phyloP scores from a whole-genome alignment of 164 flowering plant species.

The Vitis amurensis region DNA sequence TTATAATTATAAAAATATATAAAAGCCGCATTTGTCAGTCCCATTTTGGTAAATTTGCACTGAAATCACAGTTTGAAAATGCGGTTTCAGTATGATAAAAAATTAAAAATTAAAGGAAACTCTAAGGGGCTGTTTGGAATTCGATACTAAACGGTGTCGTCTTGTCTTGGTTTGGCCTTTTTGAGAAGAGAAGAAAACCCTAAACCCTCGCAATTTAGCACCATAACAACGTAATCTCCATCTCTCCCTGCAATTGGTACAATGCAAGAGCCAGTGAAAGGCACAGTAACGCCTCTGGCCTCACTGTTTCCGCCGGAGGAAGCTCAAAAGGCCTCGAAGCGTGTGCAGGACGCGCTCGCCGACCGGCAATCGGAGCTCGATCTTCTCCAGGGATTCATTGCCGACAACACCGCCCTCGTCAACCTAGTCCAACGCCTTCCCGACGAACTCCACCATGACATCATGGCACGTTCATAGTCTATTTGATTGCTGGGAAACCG shows the following conservation, averaged over 20 bases:
- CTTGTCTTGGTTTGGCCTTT: too few species aligned
- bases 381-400: conserved; percentile 41
- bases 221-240: not conserved
- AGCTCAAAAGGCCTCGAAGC: conserved; percentile 60
- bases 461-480: conserved; percentile 51
- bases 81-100: too few species aligned
- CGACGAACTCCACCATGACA: conserved; percentile 69
- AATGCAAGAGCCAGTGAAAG: conserved; percentile 38
- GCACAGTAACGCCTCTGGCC: conserved; percentile 68
- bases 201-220: too few species aligned
- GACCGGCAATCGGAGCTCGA: conserved; percentile 51
- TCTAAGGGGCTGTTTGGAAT: too few species aligned
- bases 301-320: conserved; percentile 66
- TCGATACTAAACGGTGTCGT: too few species aligned
- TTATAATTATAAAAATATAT: too few species aligned
- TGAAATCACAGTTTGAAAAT: too few species aligned
- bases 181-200: too few species aligned
- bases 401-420: conserved; percentile 63
- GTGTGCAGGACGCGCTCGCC: conserved; percentile 50
- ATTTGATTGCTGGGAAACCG: not conserved
- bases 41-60: too few species aligned
- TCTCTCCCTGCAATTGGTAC: not conserved
- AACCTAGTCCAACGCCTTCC: conserved; percentile 83
- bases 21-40: too few species aligned
- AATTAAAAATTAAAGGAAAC: too few species aligned